Evolutionary conservation across 1,139 yeast genomes (phyloP), one percentile per base, ranked within the genome.

Genomic region (Candida mesenterica): DNA sequence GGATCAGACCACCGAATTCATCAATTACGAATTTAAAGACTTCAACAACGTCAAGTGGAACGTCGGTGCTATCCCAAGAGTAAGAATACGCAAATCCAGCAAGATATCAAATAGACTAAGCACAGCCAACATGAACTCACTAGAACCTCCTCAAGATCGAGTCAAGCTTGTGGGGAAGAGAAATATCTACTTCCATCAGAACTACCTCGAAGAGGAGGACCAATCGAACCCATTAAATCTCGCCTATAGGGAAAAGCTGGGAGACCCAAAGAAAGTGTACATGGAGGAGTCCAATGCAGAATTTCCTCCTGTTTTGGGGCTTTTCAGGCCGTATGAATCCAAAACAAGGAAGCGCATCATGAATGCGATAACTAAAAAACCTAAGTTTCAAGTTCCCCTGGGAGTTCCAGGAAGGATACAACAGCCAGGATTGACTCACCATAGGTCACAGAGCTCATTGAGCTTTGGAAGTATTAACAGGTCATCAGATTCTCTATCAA

Each of bases 281-380:
- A 58, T 63, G 33, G 60, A 61, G 13, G 55, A 53, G 34, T 52
- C 30, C 36, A 38, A 29, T n/a, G 40, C 45, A 16, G 46, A 35
- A 28, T 68, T 55, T 50, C 72, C 60, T 18, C 70, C 69, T 1
- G 73, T 76, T 0, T 40, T 76, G 29, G 74, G 74, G 0, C 51
- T 75, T 34, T 78, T 75, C 45, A 60, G 85, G 40, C 83, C 82
- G 0, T 68, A 72, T 44, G 81, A 77, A 41, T 51, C 62, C 26
- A 62, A 67, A 27, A 49, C 68, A 2, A 64, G 65, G 38, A 72
- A 70, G 39, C 67, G 65, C 37, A 40, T 77, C 3, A 55, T 74
- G 14, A 50, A 48, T 19, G 43, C 50, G 7, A 18, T 54, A 18
- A 45, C 56, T 19, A 46, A 59, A 12, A 32, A 48, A 43, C 42